phyloP scores from a whole-genome alignment of 495 filamentous ascomycete species.

The Neurospora sp. region DNA sequence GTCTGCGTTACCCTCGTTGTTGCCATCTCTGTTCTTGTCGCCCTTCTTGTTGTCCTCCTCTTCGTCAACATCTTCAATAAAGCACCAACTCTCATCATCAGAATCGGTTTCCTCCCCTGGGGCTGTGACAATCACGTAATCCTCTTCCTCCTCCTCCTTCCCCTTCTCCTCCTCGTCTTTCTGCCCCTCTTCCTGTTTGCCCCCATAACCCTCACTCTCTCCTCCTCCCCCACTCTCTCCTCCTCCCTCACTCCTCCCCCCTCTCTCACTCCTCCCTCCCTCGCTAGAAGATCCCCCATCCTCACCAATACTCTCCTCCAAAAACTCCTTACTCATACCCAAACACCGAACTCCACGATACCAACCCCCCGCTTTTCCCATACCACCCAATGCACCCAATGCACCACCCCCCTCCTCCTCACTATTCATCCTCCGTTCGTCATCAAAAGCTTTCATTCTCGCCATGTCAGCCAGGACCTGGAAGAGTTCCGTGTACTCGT shows the following conservation, averaged over 20 bases:
- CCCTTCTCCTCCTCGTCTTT: neutral
- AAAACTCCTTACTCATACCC: neutral
- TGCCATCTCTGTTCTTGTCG: no score
- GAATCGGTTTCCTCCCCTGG: neutral
- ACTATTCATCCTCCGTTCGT: neutral
- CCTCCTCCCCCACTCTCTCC: no score
- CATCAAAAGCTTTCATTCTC: neutral
- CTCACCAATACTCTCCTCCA: conserved; percentile 1
- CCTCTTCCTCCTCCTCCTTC: neutral
- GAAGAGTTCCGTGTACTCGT: neutral
- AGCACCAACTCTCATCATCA: neutral
- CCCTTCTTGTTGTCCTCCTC: neutral
- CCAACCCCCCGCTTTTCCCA: neutral
- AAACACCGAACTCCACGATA: neutral
- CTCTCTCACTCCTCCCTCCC: conserved; percentile 7
- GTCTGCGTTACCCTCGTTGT: no score
- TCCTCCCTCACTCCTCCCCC: neutral
- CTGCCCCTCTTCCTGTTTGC: no score
- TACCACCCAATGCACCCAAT: neutral
- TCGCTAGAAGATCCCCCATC: neutral
- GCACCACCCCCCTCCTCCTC: neutral
- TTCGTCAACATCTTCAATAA: neutral
- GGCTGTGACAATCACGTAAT: neutral
- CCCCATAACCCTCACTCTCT: no score
- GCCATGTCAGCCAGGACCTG: neutral